A percentile compares a stretch with the other conserved stretches of the same genome.
Evolutionary conservation across 75 land plant genomes (phyloP).

Genomic region (Azolla pinnata): DNA sequence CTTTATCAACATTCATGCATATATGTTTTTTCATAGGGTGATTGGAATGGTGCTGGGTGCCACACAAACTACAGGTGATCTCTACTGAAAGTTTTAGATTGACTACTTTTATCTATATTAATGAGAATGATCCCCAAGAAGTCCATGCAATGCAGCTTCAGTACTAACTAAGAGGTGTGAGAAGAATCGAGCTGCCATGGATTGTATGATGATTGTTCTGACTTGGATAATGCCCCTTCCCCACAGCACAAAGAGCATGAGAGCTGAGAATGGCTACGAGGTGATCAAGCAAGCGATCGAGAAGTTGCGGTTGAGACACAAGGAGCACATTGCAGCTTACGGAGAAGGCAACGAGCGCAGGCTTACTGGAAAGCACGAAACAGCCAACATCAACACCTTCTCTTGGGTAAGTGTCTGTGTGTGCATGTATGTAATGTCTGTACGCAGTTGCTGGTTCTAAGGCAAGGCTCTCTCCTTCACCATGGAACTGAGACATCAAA

Average conservation of each 20-base stretch:
- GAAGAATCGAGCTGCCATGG: too few relatives aligned
- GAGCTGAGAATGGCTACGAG: constrained; percentile 51
- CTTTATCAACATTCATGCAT: not conserved
- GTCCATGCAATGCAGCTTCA: too few relatives aligned
- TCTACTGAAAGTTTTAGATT: too few relatives aligned
- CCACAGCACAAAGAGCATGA: constrained; percentile 64
- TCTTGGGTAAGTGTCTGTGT: constrained; percentile 45
- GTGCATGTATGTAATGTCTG: constrained; percentile 1
- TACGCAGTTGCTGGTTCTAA: too few relatives aligned
- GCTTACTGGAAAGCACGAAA: constrained; percentile 62
- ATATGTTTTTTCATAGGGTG: constrained; percentile 35
- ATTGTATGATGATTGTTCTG: not conserved
- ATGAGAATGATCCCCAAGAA: too few relatives aligned
- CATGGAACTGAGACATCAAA: too few relatives aligned
- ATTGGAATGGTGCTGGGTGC: constrained; percentile 86
- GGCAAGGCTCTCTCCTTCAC: too few relatives aligned
- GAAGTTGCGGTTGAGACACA: constrained; percentile 53
- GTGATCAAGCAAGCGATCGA: constrained; percentile 61
- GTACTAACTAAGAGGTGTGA: too few relatives aligned
- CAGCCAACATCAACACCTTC: constrained; percentile 56
- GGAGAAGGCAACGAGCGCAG: constrained; percentile 84
- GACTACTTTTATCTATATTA: too few relatives aligned
- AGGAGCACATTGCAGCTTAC: constrained; percentile 73
- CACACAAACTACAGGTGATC: constrained; percentile 23
- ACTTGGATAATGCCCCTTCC: not conserved